phyloP scores from a whole-genome alignment of 2,329 filamentous ascomycete genomes.

The Aspergillus sp. region DNA sequence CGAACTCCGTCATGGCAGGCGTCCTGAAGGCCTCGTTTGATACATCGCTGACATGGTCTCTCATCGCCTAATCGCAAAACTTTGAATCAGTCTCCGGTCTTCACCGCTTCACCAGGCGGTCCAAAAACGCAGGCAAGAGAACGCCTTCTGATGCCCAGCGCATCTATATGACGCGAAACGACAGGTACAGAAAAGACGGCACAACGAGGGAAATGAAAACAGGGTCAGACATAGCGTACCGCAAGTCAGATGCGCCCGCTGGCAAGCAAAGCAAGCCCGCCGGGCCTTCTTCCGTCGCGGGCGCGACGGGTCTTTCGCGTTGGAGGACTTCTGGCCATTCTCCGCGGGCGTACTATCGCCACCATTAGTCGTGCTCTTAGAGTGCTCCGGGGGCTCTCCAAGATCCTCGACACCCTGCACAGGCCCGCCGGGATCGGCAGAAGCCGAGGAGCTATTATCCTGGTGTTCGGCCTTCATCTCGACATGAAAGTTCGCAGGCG shows the following conservation, averaged over 20 bases:
- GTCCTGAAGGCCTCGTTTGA: constrained; percentile 88
- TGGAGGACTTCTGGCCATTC: constrained; percentile 58
- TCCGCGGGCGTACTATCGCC: constrained; percentile 53
- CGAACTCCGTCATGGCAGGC: constrained; percentile 93
- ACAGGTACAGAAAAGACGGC: neutral
- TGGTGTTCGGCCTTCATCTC: constrained; percentile 34
- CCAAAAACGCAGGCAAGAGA: neutral
- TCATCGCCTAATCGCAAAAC: constrained; percentile 71
- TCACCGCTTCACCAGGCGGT: neutral
- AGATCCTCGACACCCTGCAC: constrained; percentile 39
- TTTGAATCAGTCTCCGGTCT: constrained; percentile 24
- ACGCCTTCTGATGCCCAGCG: too few relatives aligned
- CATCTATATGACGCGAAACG: too few relatives aligned
- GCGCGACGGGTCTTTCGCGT: constrained; percentile 83
- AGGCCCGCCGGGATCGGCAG: constrained; percentile 37
- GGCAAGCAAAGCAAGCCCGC: constrained; percentile 93
- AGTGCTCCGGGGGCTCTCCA: constrained; percentile 36
- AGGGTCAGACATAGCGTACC: constrained; percentile 68
- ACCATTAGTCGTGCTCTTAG: constrained; percentile 45
- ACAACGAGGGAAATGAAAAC: neutral
- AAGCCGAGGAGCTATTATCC: constrained; percentile 36
- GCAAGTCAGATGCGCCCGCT: constrained; percentile 95
- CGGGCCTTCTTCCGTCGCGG: constrained; percentile 94
- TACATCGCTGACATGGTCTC: constrained; percentile 87
- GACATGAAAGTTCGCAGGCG: constrained; percentile 23